Evolutionary conservation across 2,329 filamentous ascomycete genomes (phyloP).

Genomic region (Aspergillus quadrilineatus): DNA sequence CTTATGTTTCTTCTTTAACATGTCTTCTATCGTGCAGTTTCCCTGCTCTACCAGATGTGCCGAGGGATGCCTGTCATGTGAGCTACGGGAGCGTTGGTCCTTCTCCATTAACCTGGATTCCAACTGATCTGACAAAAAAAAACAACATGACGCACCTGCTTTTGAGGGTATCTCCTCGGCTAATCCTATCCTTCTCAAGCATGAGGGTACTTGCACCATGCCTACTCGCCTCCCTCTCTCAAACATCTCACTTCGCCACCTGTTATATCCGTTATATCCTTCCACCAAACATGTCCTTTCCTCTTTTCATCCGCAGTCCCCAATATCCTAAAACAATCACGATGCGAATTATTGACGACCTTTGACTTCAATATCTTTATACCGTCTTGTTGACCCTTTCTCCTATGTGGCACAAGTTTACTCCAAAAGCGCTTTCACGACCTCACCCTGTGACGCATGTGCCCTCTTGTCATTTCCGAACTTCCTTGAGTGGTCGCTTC

Average conservation of each 20-base stretch:
- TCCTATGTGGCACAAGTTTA: constrained; percentile 13
- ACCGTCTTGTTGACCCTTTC: constrained; percentile 15
- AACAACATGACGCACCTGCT: constrained; percentile 12
- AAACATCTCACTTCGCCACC: constrained; percentile 4
- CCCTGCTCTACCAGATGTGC: constrained; percentile 27
- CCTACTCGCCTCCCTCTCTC: constrained; percentile 4
- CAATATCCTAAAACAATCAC: constrained; percentile 6
- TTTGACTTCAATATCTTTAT: constrained; percentile 15
- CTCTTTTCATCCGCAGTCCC: constrained; percentile 1
- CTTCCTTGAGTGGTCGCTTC: constrained; percentile 16
- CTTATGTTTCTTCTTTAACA: constrained; percentile 22
- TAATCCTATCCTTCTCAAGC: not conserved
- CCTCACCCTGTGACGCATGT: constrained; percentile 13
- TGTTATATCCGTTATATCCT: not conserved
- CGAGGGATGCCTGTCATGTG: constrained; percentile 23
- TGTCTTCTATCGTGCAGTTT: constrained; percentile 22
- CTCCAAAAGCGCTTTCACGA: constrained; percentile 8
- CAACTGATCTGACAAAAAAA: constrained; percentile 23
- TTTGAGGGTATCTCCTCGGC: constrained; percentile 10
- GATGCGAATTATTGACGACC: constrained; percentile 10
- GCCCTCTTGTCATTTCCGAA: constrained; percentile 12
- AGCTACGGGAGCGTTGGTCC: constrained; percentile 26
- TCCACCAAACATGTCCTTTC: not conserved
- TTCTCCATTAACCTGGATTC: constrained; percentile 17
- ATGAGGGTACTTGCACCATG: constrained; percentile 2